A percentile compares a stretch with the other conserved stretches of the same genome.
Evolutionary conservation across 805 yeast genomes (phyloP).

Genomic region (Ogataea saltuana): DNA sequence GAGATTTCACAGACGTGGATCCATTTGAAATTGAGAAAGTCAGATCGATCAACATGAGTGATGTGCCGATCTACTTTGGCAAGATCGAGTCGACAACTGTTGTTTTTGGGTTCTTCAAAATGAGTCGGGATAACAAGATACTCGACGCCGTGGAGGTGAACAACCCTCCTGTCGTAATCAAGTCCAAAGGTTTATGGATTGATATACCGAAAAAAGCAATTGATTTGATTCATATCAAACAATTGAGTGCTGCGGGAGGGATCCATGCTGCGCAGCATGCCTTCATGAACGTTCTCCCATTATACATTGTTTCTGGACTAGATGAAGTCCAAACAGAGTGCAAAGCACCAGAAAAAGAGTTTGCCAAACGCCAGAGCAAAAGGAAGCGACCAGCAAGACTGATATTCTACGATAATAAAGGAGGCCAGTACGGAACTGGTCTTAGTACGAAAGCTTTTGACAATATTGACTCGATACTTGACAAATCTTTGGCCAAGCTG

Average conservation of each 20-base stretch:
- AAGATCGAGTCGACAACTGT: slow-evolving; percentile 66
- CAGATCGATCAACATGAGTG: slow-evolving; percentile 51
- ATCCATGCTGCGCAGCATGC: slow-evolving; percentile 98
- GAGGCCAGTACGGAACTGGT: slow-evolving; percentile 81
- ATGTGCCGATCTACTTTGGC: slow-evolving; percentile 73
- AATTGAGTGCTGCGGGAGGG: slow-evolving; percentile 77
- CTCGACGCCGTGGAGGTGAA: slow-evolving; percentile 91
- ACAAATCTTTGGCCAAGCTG: slow-evolving; percentile 58
- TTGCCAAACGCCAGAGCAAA: slow-evolving; percentile 69
- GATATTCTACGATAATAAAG: slow-evolving; percentile 80
- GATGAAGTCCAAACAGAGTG: slow-evolving; percentile 91
- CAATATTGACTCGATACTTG: slow-evolving; percentile 64
- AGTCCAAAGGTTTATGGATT: slow-evolving; percentile 87
- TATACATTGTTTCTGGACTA: slow-evolving; percentile 67
- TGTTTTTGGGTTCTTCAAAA: slow-evolving; percentile 92
- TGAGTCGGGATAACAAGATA: slow-evolving; percentile 74
- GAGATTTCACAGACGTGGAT: slow-evolving; percentile 93
- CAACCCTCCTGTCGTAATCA: slow-evolving; percentile 73
- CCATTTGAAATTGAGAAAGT: slow-evolving; percentile 72
- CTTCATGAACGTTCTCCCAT: slow-evolving; percentile 74
- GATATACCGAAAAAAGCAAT: slow-evolving; percentile 75
- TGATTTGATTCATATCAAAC: slow-evolving; percentile 54
- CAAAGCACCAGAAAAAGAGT: slow-evolving; percentile 96
- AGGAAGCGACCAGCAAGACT: slow-evolving; percentile 86
- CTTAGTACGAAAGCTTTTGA: slow-evolving; percentile 78